Base-by-base conservation (phyloP, 768 basidiomycete species). In the Austroboletus eburneus region DNA sequence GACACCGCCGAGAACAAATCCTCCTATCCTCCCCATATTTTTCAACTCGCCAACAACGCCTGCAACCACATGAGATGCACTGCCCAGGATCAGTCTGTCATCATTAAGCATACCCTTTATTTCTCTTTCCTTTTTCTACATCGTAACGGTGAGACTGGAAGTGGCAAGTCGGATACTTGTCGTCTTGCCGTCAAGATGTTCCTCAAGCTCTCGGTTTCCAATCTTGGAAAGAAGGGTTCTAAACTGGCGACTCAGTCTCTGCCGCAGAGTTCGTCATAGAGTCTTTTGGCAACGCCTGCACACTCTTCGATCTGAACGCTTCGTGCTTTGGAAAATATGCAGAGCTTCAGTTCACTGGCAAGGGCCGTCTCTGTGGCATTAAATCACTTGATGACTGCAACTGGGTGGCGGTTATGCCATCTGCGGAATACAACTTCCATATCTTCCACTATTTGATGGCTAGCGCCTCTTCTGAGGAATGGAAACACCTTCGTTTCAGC, bases 281-380 rank as follows among this genome's bases (percentile, higher is more conserved):
- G n/a, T n/a, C n/a, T n/a, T n/a, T 98, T 62, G 95, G 95, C 14
- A 87, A 89, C 56, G 90, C 94, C 17, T 85, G 90, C 50, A 91
- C 91, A 2, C 79, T 91, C 46, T 86, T 90, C 71, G 96, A 97
- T 61, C 79, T 90, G 39, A 96, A 96, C 59, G 94, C 95, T 14
- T 97, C 96, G 25, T 85, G 92, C 40, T 96, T 95, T 62, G 96
- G 95, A 46, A 93, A 95, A 65, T 99, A 99, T 66, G 96, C 93
- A 38, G 95, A 99, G 62, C 78, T 99, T 1, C 38, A 39, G 23
- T 24, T 39, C 23, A 24, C 22, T 9, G 38, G 24, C 40, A 21
- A 21, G n/a, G 29, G 29, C 1, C 13, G 13, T 4, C 20, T 21
- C 5, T 21, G 29, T 32, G 13, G 39, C 25, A 41, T 41, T 27